These are phyloP conservation scores for Sphaerulina populicola DNA, from an alignment of 2,329 filamentous ascomycete species.

Conservation along the genomic window DNA sequence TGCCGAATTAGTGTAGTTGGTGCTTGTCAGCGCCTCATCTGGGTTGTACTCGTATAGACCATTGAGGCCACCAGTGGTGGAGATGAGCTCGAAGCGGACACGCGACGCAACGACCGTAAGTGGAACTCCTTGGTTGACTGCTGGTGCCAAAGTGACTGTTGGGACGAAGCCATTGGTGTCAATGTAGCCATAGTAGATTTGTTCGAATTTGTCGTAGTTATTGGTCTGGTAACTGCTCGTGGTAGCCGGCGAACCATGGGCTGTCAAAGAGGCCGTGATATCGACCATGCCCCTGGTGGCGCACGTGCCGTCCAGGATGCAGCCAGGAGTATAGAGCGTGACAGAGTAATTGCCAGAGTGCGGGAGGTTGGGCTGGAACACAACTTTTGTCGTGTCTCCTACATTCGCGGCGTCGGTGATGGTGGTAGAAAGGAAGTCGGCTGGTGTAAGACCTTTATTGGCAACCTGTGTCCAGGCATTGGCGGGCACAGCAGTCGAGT, in stretches of 20 bases:
- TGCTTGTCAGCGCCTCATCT: slow-evolving; percentile 47
- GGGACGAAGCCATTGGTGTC: slow-evolving; percentile 72
- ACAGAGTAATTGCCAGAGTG: slow-evolving; percentile 89
- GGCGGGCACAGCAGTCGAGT: slow-evolving; percentile 51
- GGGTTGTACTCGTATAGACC: slow-evolving; percentile 86
- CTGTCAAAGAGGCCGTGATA: slow-evolving; percentile 61
- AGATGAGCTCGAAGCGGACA: slow-evolving; percentile 66
- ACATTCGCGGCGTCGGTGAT: slow-evolving; percentile 44
- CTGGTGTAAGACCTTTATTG: slow-evolving; percentile 56
- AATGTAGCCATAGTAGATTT: slow-evolving; percentile 77
- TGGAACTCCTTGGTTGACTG: slow-evolving; percentile 53
- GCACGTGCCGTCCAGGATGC: slow-evolving; percentile 70
- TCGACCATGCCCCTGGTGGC: slow-evolving; percentile 68
- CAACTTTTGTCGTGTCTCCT: slow-evolving; percentile 55
- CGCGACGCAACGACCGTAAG: slow-evolving; percentile 83
- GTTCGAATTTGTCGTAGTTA: slow-evolving; percentile 92
- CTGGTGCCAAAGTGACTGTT: slow-evolving; percentile 68
- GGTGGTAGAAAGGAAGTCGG: slow-evolving; percentile 66
- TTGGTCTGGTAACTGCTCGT: slow-evolving; percentile 79
- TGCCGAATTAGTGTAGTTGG: slow-evolving; percentile 60
- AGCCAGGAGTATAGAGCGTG: slow-evolving; percentile 87
- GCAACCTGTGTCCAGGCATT: slow-evolving; percentile 60
- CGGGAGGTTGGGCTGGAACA: slow-evolving; percentile 74
- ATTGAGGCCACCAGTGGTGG: slow-evolving; percentile 72
- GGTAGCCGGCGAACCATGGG: slow-evolving; percentile 44